Base-by-base conservation (phyloP, 176 grass and related monocot species). In the Stipa capillata region DNA sequence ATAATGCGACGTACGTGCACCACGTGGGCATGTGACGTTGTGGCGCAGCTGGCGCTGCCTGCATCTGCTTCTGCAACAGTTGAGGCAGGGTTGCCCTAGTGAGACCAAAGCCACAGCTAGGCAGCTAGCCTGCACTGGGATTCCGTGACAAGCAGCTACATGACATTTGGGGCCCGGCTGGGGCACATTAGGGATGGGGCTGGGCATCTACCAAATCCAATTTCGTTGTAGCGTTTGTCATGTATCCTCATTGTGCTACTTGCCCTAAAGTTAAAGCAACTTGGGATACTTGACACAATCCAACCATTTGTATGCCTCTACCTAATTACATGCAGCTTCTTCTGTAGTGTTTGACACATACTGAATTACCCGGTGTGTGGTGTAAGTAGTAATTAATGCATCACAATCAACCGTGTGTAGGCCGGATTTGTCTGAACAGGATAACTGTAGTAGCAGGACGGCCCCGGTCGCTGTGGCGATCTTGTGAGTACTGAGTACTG, bases 81-180 rank as follows among this genome's bases (percentile, higher is more conserved):
- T 34, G 42, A 65, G 42, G 31, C 48, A 41, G 40, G 27, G 9
- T 4, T 33, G 59, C 0, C 24, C 52, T 43, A 71, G 85, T 32
- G 81, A 54, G 27, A 65, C 82, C 87, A 31, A 75, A 33, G 1
- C 52, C 62, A 39, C 21, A 72, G 77, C 87, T n/a, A 14, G 50
- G n/a, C n/a, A n/a, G n/a, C n/a, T n/a, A n/a, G n/a, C 63, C 18
- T 17, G 70, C 75, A 68, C 17, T 29, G 51, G 81, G 69, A 76
- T 80, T 89, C 87, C 49, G 87, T 64, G 82, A 85, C 87, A 89
- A 85, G 54, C 44, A 23, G 77, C 87, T 85, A 89, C 45, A 44
- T 69, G 77, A 69, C 87, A 32, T 41, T 20, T 58, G 47, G 74
- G 74, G 28, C 80, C 67, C 49, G 34, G 69, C 18, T 79, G 33